phyloP scores from a whole-genome alignment of 352 stramenopile species.

The Thraustochytrium sp. region DNA sequence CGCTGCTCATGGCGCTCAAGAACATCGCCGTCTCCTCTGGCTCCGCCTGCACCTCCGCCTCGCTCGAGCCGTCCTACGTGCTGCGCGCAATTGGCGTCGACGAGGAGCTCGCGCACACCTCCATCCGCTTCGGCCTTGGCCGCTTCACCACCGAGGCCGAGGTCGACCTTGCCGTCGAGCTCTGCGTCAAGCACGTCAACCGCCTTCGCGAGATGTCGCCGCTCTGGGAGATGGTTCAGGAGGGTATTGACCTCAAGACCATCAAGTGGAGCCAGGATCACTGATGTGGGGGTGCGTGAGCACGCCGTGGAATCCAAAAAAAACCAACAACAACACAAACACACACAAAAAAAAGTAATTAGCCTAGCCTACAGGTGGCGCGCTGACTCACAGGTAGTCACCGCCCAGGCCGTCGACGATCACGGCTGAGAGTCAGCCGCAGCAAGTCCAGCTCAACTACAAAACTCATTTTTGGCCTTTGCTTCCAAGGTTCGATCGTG shows the following conservation, averaged over 20 bases:
- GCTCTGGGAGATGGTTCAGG: constrained; percentile 99
- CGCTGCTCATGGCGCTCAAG: constrained; percentile 91
- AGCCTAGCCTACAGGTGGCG: too few relatives aligned
- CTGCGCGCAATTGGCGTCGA: constrained; percentile 94
- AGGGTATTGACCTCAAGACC: constrained; percentile 98
- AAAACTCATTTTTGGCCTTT: too few relatives aligned
- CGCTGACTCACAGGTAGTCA: too few relatives aligned
- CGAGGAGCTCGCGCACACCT: constrained; percentile 97
- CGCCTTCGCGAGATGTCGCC: constrained; percentile 96
- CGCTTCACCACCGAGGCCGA: constrained; percentile 97
- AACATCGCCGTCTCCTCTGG: constrained; percentile 96
- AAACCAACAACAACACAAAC: too few relatives aligned
- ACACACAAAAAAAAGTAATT: too few relatives aligned
- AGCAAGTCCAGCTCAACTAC: too few relatives aligned
- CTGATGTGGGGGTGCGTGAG: too few relatives aligned
- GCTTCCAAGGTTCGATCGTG: too few relatives aligned
- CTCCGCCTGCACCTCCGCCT: constrained; percentile 91
- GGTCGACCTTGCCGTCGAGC: constrained; percentile 90
- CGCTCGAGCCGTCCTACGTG: constrained; percentile 97
- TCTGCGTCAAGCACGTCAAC: constrained; percentile 85
- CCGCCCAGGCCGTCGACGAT: too few relatives aligned
- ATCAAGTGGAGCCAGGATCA: constrained; percentile 89
- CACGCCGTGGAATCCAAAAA: too few relatives aligned
- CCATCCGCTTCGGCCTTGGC: constrained; percentile 93
- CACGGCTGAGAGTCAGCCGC: too few relatives aligned